Base-by-base conservation (phyloP, 106 monocot genomes). In the Vanilla planifolia region DNA sequence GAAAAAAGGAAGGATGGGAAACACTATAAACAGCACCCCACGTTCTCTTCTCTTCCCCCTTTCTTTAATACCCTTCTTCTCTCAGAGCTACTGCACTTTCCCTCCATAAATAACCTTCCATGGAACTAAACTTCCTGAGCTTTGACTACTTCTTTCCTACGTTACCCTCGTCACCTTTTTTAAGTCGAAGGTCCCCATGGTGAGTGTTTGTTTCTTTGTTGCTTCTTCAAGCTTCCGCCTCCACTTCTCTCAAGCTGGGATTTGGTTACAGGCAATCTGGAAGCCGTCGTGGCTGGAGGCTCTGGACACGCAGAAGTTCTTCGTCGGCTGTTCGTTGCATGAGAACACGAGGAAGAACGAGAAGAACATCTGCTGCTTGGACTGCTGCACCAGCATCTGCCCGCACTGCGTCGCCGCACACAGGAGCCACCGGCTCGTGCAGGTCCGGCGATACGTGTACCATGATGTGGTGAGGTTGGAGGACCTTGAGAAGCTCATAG, bases 331-430 rank as follows among this genome's bases (percentile, higher is more conserved):
- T 25, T 83, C 80, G 21, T 25, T 48, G 6, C 92, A 92, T 28
- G 82, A 77, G 71, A 60, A 65, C 8, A 68, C 80, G 13, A 86
- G 74, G 69, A 92, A 92, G 80, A 92, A 86, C 36, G 92, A 92
- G 80, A 92, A 87, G 80, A 92, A 92, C 75, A 78, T 92, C 14
- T 92, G 86, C 35, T 92, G 92, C 55, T 30, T 92, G 36, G 86
- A 92, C 27, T 92, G 92, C 75, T 92, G 86, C 77, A 80, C 72
- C 39, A 80, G 86, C 73, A 80, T 92, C 37, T 92, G 86, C 75
- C 77, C 92, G 0, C 92, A 86, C 61, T 92, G 92, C 39, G 68
- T 83, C 30, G 66, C 82, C 17, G 58, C 77, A 8, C 92, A 92
- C 72, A 69, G 79, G 13, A 67, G 30, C 53, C 92, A 92, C 53